phyloP scores from a whole-genome alignment of 306 rosid species.

The Quercus parvula region DNA sequence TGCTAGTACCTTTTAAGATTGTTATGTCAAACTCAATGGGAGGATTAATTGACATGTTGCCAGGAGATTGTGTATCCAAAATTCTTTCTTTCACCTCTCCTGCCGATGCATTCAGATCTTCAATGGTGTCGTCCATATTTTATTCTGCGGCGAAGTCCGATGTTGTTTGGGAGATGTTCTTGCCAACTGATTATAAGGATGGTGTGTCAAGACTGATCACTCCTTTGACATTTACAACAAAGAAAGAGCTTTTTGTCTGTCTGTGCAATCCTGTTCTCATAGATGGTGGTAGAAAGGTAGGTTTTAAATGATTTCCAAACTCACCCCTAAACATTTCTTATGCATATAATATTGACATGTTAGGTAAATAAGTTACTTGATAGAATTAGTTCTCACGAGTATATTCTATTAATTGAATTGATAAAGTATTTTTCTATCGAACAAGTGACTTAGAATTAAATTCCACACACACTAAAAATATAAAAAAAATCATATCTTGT shows the following conservation, averaged over 20 bases:
- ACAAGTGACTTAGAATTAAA: no score
- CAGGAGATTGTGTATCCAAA: conserved; percentile 40
- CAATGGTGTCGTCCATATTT: conserved; percentile 43
- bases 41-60: conserved; percentile 26
- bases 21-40: neutral
- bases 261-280: conserved; percentile 44
- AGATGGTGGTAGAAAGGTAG: conserved; percentile 48
- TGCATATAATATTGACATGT: neutral
- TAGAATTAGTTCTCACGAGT: no score
- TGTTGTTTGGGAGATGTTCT: conserved; percentile 49
- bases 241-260: conserved; percentile 40
- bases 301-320: neutral
- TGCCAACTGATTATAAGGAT: conserved; percentile 44
- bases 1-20: neutral
- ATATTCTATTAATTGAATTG: no score
- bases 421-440: no score
- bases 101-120: conserved; percentile 30
- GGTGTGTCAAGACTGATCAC: conserved; percentile 31
- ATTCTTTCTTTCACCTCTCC: conserved; percentile 50
- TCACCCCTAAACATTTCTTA: no score
- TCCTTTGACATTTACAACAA: conserved; percentile 30
- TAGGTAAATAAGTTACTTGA: no score
- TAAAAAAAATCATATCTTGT: no score
- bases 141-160: conserved; percentile 38
- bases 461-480: no score